Base-by-base conservation (phyloP, 116 monocot species). In the Phalaenopsis hybrid region DNA sequence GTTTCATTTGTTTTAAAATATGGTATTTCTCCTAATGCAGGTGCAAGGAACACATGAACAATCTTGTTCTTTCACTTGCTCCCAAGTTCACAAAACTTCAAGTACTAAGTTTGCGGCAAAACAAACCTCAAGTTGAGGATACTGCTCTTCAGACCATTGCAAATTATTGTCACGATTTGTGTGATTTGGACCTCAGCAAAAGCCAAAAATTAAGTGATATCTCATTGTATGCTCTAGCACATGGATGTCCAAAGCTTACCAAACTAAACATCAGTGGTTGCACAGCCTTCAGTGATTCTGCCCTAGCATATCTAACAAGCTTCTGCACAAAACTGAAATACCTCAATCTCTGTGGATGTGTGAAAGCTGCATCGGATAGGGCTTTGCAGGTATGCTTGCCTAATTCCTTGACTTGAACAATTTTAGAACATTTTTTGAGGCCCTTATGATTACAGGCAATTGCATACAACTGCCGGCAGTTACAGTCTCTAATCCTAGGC, bases 261-360 rank as follows among this genome's bases (percentile, higher is more conserved):
- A 90, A 82, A 57, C 92, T 98, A 51, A 98, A 98, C 69, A 89
- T 98, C 81, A 93, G 95, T 80, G 98, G 98, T 23, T 98, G 98
- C 74, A 83, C 89, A 11, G 78, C 88, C 28, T 95, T 98, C 78
- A 88, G 89, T 79, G 98, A 98, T 85, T 79, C 89, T 72, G 93
- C 86, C 4, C 90, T 98, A 55, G 87, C 83, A 18, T 88, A 90
- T 79, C 82, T 98, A 76, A 85, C 83, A 28, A 82, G 82, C 61
- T 86, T 77, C 50, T 95, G 95, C 86, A 88, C 80, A 78, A 90
- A 86, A 41, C 79, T 98, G 80, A 93, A 92, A 57, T 63, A 76
- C 43, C 77, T 98, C 81, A 98, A 98, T 83, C 92, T 98, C 63
- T 98, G 98, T 87, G 98, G 98, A 37, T 98, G 98, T 82, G 92